Evolutionary conservation across 2,329 filamentous ascomycete genomes (phyloP).

Genomic region (Cryphonectria japonica): DNA sequence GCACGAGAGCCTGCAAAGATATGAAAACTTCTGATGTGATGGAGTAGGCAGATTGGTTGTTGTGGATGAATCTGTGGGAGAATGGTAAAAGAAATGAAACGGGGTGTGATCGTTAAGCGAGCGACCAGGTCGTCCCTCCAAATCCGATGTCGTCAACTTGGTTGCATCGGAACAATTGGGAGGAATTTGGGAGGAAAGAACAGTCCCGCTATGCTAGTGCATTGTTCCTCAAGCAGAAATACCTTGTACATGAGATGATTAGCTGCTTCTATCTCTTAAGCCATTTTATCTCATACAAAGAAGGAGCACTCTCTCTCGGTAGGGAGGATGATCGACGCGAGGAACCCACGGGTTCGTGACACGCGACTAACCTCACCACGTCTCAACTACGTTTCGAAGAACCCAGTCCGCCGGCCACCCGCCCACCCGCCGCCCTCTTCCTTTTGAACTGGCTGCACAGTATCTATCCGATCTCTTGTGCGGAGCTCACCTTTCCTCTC

Average conservation of each 20-base stretch:
- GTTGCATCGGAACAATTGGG: not conserved
- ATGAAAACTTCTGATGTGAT: not conserved
- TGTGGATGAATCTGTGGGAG: not conserved
- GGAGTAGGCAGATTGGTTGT: not conserved
- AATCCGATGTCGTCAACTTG: not conserved
- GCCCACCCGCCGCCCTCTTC: slow-evolving; percentile 8
- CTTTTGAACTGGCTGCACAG: not conserved
- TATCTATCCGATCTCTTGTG: slow-evolving; percentile 6
- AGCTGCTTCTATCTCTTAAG: not conserved
- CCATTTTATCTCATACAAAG: not conserved
- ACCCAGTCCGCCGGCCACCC: slow-evolving; percentile 26
- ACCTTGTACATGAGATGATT: not conserved
- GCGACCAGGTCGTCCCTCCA: not conserved
- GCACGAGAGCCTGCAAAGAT: not conserved
- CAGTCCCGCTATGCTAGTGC: not conserved
- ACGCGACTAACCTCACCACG: slow-evolving; percentile 27
- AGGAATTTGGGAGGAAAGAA: not conserved
- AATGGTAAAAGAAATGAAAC: not conserved
- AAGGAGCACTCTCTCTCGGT: not conserved
- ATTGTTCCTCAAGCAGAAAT: not conserved
- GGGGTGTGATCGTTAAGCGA: not conserved
- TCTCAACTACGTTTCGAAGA: slow-evolving; percentile 35
- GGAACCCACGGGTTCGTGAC: slow-evolving; percentile 21
- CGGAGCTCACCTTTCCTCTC: not conserved
- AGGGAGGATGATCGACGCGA: not conserved